phyloP scores from a whole-genome alignment of 306 rosid species.

The Alnus rubra region DNA sequence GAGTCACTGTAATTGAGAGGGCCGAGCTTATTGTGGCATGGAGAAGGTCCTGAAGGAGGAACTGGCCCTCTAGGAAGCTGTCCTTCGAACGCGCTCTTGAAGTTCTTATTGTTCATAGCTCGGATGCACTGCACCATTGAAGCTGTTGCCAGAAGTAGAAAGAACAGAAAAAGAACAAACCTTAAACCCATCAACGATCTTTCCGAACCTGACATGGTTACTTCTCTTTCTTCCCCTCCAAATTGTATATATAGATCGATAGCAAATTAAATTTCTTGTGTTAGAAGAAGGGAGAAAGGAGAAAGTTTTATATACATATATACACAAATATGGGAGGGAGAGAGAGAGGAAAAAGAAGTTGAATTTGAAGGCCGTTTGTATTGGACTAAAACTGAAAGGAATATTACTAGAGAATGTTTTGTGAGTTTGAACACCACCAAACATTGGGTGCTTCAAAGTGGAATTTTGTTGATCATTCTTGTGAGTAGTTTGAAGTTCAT shows the following conservation, averaged over 20 bases:
- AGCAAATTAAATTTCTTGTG: background rate
- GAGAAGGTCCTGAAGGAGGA: constrained; percentile 79
- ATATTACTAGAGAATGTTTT: background rate
- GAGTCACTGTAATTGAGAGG: constrained; percentile 32
- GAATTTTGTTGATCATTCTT: background rate
- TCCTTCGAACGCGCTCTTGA: constrained; percentile 36
- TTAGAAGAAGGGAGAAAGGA: background rate
- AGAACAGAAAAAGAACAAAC: constrained; percentile 17
- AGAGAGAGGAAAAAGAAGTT: constrained; percentile 11
- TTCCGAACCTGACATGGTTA: constrained; percentile 31
- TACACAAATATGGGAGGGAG: background rate
- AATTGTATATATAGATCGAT: background rate
- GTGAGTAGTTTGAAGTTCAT: constrained; percentile 27
- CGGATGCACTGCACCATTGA: constrained; percentile 41
- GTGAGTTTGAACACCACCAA: constrained; percentile 29
- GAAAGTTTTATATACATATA: constrained; percentile 18
- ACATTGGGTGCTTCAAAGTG: constrained; percentile 15
- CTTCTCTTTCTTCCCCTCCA: constrained; percentile 15
- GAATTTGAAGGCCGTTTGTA: constrained; percentile 24
- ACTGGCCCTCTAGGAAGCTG: constrained; percentile 62
- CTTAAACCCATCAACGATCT: constrained; percentile 18
- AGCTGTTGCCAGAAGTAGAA: constrained; percentile 35
- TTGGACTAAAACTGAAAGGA: background rate
- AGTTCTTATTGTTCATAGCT: constrained; percentile 11
- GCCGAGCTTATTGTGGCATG: constrained; percentile 56